Base-by-base conservation (phyloP, 148 eudicot species). In the Beta vulgaris region DNA sequence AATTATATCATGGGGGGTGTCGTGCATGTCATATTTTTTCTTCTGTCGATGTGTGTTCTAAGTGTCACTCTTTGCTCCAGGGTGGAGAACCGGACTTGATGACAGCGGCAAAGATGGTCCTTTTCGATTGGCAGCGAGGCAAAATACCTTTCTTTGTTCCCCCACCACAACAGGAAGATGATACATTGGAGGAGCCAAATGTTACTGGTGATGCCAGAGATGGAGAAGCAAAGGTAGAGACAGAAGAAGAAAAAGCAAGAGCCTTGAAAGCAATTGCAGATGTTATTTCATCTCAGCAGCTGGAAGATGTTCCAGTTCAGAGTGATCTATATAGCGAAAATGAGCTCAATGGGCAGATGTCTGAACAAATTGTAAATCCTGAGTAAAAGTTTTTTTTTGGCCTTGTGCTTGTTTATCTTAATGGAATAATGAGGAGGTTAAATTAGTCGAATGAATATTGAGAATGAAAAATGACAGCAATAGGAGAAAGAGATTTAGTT, bases 101-200 rank as follows among this genome's bases (percentile, higher is more conserved):
- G 87, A 91, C 96, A 28, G 98, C 82, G 36, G 98, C 91, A 69
- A 94, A 94, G 82, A 89, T 90, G 98, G 81, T 94, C 79, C 88
- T 91, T 39, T 88, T 87, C 73, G 98, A 94, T 78, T 90, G 96
- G 96, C 98, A 94, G 83, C 88, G 96, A 70, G 98, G 98, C 40
- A 94, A 88, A 80, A 89, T 91, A 81, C 98, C 98, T 4, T 94
- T 91, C 81, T 94, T 94, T 63, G 98, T 90, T 19, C 91, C 89
- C 18, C 98, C 97, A 2, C 93, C 93, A 3, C 80, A 78, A 74
- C 84, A 68, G 29, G 87, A 85, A 58, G 87, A 87, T 16, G 84
- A 69, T n/a, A 39, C 73, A 12, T 32, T 77, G 1, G 80, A 66
- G 59, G 77, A 78, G 65, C 78, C 78, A 32, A 69, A 37, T 72